A percentile compares a stretch with the other conserved stretches of the same genome.
Conservation (phyloP, 306 rosid species). For the Hippophae tibetana region DNA sequence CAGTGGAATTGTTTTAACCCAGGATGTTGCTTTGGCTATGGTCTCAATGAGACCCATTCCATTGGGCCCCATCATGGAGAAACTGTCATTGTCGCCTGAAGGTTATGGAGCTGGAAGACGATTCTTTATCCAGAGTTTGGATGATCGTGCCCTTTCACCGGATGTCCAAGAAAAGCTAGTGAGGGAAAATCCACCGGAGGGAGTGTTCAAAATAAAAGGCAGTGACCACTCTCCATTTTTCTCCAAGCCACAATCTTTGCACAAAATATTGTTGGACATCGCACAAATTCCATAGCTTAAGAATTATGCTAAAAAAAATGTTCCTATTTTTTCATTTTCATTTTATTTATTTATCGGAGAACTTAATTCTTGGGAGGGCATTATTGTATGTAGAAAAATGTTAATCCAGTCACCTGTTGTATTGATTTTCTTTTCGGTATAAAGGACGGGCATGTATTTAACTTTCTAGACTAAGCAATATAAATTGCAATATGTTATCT, state of each 20-base stretch:
- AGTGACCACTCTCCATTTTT: slow-evolving; percentile 95
- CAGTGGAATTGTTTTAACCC: slow-evolving; percentile 19
- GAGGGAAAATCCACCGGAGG: slow-evolving; percentile 91
- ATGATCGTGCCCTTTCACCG: slow-evolving; percentile 86
- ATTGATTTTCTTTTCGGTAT: slow-evolving; percentile 9
- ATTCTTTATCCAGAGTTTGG: slow-evolving; percentile 80
- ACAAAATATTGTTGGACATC: slow-evolving; percentile 81
- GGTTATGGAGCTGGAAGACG: slow-evolving; percentile 60
- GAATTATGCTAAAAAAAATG: neutral
- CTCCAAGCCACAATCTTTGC: slow-evolving; percentile 88
- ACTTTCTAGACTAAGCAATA: neutral
- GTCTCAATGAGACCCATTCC: slow-evolving; percentile 91
- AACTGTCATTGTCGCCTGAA: slow-evolving; percentile 54
- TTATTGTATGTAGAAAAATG: slow-evolving; percentile 27
- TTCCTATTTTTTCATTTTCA: neutral
- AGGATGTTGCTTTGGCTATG: slow-evolving; percentile 98
- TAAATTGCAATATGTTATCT: no score
- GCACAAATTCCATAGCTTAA: slow-evolving; percentile 69
- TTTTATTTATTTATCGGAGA: neutral
- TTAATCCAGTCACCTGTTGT: slow-evolving; percentile 11
- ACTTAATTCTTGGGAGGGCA: slow-evolving; percentile 17
- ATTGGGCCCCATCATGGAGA: slow-evolving; percentile 91
- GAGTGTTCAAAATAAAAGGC: slow-evolving; percentile 91
- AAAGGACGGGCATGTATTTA: neutral
- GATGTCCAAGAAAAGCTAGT: slow-evolving; percentile 95